Evolutionary conservation across 176 grass and related monocot species (phyloP), one percentile per base, ranked within the genome.

Genomic region (Otatea glauca): DNA sequence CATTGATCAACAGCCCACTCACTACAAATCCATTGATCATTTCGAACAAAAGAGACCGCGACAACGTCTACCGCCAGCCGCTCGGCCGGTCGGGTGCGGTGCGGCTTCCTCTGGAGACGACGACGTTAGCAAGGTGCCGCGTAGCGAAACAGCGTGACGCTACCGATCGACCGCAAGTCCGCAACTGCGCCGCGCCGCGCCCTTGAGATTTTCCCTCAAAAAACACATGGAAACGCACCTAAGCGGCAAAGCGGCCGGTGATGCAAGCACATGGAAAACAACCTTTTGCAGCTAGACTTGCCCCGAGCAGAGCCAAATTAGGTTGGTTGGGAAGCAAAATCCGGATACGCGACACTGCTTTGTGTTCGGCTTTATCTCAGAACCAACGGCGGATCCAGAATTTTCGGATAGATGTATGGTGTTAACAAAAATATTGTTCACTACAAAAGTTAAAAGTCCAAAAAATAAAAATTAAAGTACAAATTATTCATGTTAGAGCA

Each of bases 251-350:
- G 3, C 60, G 45, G 76, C 17, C 8, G 23, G 69, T 66, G 77
- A 80, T 24, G 85, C 70, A 75, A 58, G 35, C 48, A 9, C 75
- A 25, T 3, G 35, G 35, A 37, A 37, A 37, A 37, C 35, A 37
- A 37, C 18, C 39, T 42, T 0, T 34, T 15, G 21, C 56, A 9
- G n/a, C 64, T 21, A 43, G 61, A 71, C 43, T 42, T 78, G 59
- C 16, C 3, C 11, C 61, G 16, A 61, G 9, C n/a, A n/a, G 20
- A 61, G 24, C 63, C 63, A 81, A 76, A 77, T 37, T 70, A 63
- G 77, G 77, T 77, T 77, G 34, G 88, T 65, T 86, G 64, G 83
- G 71, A 75, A 76, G 64, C 63, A 37, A 34, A 70, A 14, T 9
- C 43, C 16, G 32, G 51, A 62, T 17, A 65, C 48, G 25, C 18